These are phyloP conservation scores for Endogone sp. DNA, from an alignment of 192 early-diverging fungal species.

Conservation along the genomic window DNA sequence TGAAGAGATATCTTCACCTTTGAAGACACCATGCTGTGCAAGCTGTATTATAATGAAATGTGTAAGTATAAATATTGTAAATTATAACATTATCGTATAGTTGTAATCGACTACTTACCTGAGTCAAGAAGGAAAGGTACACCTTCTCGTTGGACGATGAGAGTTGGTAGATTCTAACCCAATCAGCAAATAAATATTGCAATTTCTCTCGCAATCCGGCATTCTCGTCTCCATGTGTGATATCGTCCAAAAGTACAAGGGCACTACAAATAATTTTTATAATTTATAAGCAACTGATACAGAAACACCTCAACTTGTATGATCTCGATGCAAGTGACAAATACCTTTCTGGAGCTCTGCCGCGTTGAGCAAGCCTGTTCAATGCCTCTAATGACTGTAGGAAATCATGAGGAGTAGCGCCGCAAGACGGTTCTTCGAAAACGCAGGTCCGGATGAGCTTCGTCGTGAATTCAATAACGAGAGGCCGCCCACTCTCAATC, in stretches of 20 bases:
- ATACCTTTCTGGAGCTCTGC: slow-evolving; percentile 55
- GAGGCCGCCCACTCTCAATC: slow-evolving; percentile 70
- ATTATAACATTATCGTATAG: slow-evolving; percentile 31
- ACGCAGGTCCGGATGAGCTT: slow-evolving; percentile 70
- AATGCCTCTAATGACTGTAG: slow-evolving; percentile 73
- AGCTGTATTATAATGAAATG: slow-evolving; percentile 40
- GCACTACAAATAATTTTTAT: slow-evolving; percentile 19
- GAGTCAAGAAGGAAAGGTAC: slow-evolving; percentile 55
- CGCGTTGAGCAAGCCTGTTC: slow-evolving; percentile 55
- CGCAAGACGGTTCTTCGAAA: slow-evolving; percentile 48
- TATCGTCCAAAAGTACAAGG: slow-evolving; percentile 40
- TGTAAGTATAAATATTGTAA: slow-evolving; percentile 1
- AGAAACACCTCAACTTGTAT: no score
- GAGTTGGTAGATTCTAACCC: slow-evolving; percentile 73
- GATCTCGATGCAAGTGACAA: neutral
- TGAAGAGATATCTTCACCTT: slow-evolving; percentile 71
- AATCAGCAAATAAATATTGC: slow-evolving; percentile 68
- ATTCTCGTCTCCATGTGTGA: slow-evolving; percentile 15
- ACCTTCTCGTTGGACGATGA: slow-evolving; percentile 69
- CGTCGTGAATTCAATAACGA: slow-evolving; percentile 74
- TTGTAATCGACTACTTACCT: neutral
- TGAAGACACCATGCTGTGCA: slow-evolving; percentile 70
- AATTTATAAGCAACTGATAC: neutral
- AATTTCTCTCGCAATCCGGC: slow-evolving; percentile 22
- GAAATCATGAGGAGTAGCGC: slow-evolving; percentile 53